Conservation (phyloP, 2,329 filamentous ascomycete species). For the Aspergillus unguis region DNA sequence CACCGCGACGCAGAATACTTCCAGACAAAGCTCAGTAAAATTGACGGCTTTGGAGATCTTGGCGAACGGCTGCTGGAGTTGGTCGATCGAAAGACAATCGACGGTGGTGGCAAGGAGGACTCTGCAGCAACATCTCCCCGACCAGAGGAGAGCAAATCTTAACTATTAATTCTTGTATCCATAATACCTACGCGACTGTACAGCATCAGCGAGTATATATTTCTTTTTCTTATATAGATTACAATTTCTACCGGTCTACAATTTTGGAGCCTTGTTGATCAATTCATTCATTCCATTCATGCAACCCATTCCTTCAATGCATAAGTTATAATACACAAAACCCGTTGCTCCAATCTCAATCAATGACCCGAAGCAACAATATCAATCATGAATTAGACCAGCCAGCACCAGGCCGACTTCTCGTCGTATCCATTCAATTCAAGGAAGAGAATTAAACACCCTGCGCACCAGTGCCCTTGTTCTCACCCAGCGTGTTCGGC, state of each 20-base stretch:
- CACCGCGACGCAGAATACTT: constrained; percentile 73
- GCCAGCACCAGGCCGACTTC: not conserved
- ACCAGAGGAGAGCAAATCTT: constrained; percentile 1
- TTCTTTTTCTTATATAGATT: not conserved
- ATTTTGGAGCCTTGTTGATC: too few relatives aligned
- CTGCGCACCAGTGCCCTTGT: constrained; percentile 33
- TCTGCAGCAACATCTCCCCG: not conserved
- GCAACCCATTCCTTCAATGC: not conserved
- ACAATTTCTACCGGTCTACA: not conserved
- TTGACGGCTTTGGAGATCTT: constrained; percentile 74
- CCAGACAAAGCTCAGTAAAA: constrained; percentile 65
- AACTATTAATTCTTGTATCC: constrained; percentile 9
- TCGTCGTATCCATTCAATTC: not conserved
- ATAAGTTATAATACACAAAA: not conserved
- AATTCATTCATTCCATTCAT: too few relatives aligned
- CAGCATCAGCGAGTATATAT: constrained; percentile 7
- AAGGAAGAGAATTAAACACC: constrained; percentile 2
- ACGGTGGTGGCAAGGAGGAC: not conserved
- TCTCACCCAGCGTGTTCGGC: constrained; percentile 33
- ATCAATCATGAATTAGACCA: too few relatives aligned
- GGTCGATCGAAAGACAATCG: constrained; percentile 37
- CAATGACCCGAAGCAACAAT: not conserved
- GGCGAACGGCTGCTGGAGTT: constrained; percentile 64
- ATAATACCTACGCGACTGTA: constrained; percentile 7
- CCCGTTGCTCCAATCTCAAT: not conserved